Base-by-base conservation (phyloP, 2,329 filamentous ascomycete genomes). In the Exophiala alcalophila region DNA sequence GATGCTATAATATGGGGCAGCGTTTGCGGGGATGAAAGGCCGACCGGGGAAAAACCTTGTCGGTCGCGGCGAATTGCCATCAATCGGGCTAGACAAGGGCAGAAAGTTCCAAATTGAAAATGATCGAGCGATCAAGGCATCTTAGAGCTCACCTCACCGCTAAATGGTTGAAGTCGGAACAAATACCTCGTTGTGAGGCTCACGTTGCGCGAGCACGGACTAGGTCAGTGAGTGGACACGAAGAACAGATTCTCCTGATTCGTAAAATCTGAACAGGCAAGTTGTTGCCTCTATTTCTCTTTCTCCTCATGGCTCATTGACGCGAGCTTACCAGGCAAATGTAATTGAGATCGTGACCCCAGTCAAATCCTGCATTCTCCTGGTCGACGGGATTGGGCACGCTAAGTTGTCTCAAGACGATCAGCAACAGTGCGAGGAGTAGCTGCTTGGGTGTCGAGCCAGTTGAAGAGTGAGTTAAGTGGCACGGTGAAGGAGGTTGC, bases 291-390 rank as follows among this genome's bases (percentile, higher is more conserved):
- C 37, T 54, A 29, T 16, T 37, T 52, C 19, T 53, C 40, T 43
- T 54, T 54, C 40, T 61, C 58, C n/a, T 49, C 57, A 29, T 57
- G 54, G n/a, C 45, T 50, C 59, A 63, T 61, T 10, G 38, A 51
- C 19, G 44, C 55, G 23, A 63, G 31, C 32, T 39, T 51, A n/a
- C n/a, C n/a, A n/a, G n/a, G n/a, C n/a, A n/a, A n/a, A n/a, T n/a
- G n/a, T n/a, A n/a, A n/a, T n/a, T n/a, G n/a, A n/a, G n/a, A n/a
- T n/a, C n/a, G n/a, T n/a, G n/a, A n/a, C n/a, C n/a, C n/a, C n/a
- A n/a, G n/a, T n/a, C n/a, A n/a, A n/a, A n/a, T n/a, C n/a, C n/a
- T n/a, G n/a, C n/a, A n/a, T n/a, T n/a, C n/a, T n/a, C n/a, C n/a
- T n/a, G n/a, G n/a, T n/a, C n/a, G n/a, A n/a, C n/a, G n/a, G n/a